These are phyloP conservation scores for Davidsoniella neocaledoniae DNA, from an alignment of 2,329 filamentous ascomycete species.

Conservation along the genomic window DNA sequence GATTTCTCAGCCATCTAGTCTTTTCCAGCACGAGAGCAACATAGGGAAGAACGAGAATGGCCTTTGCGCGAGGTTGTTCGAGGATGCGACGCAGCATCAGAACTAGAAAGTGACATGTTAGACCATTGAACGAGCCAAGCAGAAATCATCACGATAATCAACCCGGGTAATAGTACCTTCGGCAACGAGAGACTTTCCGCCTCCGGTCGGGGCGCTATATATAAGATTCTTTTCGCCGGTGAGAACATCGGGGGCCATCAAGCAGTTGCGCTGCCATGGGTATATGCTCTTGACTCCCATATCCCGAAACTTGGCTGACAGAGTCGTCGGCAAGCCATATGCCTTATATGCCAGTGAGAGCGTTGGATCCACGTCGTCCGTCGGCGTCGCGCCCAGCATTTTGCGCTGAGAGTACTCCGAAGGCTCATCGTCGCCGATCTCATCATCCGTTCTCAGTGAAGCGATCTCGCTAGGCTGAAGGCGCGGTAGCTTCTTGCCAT, in stretches of 20 bases:
- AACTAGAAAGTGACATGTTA: conserved; percentile 23
- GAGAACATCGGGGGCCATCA: conserved; percentile 50
- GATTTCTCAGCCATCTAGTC: conserved; percentile 51
- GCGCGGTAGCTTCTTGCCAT: conserved; percentile 12
- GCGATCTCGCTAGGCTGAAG: conserved; percentile 32
- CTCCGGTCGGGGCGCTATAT: conserved; percentile 66
- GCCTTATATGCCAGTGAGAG: conserved; percentile 44
- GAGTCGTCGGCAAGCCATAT: conserved; percentile 42
- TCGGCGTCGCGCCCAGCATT: conserved; percentile 35
- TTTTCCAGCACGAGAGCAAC: conserved; percentile 70
- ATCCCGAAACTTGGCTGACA: conserved; percentile 47
- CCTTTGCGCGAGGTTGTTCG: conserved; percentile 46
- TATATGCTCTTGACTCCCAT: conserved; percentile 61
- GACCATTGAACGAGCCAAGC: conserved; percentile 3
- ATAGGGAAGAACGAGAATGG: conserved; percentile 57
- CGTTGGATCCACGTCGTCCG: conserved; percentile 31
- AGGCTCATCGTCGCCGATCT: conserved; percentile 13
- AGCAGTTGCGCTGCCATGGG: conserved; percentile 62
- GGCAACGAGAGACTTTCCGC: conserved; percentile 61
- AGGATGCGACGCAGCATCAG: conserved; percentile 57
- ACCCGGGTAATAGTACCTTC: conserved; percentile 25
- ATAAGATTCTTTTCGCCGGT: conserved; percentile 51
- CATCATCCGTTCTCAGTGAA: conserved; percentile 15
- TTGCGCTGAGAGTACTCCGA: conserved; percentile 41
- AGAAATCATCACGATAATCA: neutral